Percentiles rank a stretch among this genome's conserved stretches.
phyloP scores from a whole-genome alignment of 2,329 filamentous ascomycete genomes.

The Cladosporium sp. region DNA sequence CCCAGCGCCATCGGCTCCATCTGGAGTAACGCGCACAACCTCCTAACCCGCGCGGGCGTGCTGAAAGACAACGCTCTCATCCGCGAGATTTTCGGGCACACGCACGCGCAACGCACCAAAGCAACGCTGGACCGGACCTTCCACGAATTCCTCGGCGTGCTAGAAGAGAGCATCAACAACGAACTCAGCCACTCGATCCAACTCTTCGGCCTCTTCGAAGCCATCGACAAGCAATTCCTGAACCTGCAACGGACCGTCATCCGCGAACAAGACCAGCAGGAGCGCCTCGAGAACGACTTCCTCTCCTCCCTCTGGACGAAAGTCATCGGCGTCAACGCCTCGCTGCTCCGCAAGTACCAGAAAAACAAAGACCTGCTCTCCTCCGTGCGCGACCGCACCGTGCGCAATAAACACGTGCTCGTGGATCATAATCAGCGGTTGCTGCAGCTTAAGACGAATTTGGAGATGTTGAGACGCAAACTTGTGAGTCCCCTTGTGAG shows the following conservation, averaged over 20 bases:
- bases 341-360: slow-evolving; percentile 81
- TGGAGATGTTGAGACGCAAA: slow-evolving; percentile 79
- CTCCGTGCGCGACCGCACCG: slow-evolving; percentile 75
- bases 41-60: slow-evolving; percentile 60
- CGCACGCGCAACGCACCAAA: slow-evolving; percentile 74
- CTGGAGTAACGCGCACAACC: slow-evolving; percentile 78
- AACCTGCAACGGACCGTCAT: slow-evolving; percentile 82
- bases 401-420: slow-evolving; percentile 81
- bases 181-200: slow-evolving; percentile 77
- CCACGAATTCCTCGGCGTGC: slow-evolving; percentile 76
- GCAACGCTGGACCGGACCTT: slow-evolving; percentile 81
- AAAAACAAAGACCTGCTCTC: slow-evolving; percentile 78
- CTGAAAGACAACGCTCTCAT: slow-evolving; percentile 44
- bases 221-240: slow-evolving; percentile 84
- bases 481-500: slow-evolving; percentile 80
- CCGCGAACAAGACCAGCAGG: slow-evolving; percentile 76
- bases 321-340: slow-evolving; percentile 71
- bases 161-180: slow-evolving; percentile 83
- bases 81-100: slow-evolving; percentile 72
- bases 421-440: slow-evolving; percentile 83
- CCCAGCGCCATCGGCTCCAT: slow-evolving; percentile 64
- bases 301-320: slow-evolving; percentile 82
- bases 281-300: slow-evolving; percentile 74
- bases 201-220: slow-evolving; percentile 86
- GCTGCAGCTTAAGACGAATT: slow-evolving; percentile 75